These are phyloP conservation scores for Penicillium sp. DNA, from an alignment of 2,329 filamentous ascomycete species.

Conservation along the genomic window DNA sequence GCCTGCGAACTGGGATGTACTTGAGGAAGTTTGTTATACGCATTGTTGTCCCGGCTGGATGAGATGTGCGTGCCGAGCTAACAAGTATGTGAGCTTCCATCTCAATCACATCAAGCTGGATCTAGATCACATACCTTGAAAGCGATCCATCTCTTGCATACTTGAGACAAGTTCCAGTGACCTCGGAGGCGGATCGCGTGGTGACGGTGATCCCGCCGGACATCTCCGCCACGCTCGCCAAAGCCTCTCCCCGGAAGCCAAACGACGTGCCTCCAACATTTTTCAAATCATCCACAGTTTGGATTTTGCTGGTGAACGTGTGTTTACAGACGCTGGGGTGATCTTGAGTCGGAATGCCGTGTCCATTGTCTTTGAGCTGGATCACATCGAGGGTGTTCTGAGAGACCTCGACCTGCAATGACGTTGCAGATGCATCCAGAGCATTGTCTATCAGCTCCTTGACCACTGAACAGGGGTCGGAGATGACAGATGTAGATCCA, in stretches of 20 bases:
- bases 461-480: slow-evolving; percentile 56
- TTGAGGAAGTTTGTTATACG: slow-evolving; percentile 58
- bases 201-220: slow-evolving; percentile 53
- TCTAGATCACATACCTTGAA: slow-evolving; percentile 35
- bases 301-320: slow-evolving; percentile 64
- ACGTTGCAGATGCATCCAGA: slow-evolving; percentile 61
- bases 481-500: slow-evolving; percentile 57
- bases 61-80: slow-evolving; percentile 46
- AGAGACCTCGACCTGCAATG: slow-evolving; percentile 58
- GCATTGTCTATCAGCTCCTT: slow-evolving; percentile 68
- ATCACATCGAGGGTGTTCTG: slow-evolving; percentile 61
- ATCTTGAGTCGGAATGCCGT: slow-evolving; percentile 59
- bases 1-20: slow-evolving; percentile 58
- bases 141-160: slow-evolving; percentile 53
- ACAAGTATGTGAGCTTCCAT: neutral
- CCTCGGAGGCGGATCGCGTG: slow-evolving; percentile 58
- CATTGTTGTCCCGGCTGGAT: slow-evolving; percentile 61
- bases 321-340: slow-evolving; percentile 55
- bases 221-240: slow-evolving; percentile 62
- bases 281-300: slow-evolving; percentile 55
- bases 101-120: neutral
- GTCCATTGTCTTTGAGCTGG: slow-evolving; percentile 63
- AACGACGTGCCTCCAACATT: slow-evolving; percentile 56
- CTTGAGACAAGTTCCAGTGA: slow-evolving; percentile 52
- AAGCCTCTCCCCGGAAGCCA: slow-evolving; percentile 64